Percentiles rank a stretch among this genome's conserved stretches.
Evolutionary conservation across 441 rosid genomes (phyloP).

Genomic region (Erysimum cheiri): DNA sequence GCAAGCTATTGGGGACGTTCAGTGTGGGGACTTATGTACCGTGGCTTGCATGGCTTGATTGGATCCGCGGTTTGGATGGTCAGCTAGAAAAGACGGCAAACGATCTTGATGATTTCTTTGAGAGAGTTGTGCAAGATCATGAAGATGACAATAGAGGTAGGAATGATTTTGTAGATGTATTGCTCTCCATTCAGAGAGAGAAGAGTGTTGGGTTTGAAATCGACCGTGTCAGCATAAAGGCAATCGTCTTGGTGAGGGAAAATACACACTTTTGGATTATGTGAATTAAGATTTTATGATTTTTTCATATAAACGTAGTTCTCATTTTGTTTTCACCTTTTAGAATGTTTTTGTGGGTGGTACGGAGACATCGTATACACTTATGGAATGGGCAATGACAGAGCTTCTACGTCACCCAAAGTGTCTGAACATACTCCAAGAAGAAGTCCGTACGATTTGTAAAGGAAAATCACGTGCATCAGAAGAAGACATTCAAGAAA

Average conservation of each 20-base stretch:
- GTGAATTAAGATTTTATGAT: neutral
- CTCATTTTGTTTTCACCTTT: neutral
- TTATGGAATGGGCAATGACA: conserved; percentile 45
- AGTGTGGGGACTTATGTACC: conserved; percentile 50
- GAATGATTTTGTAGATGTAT: conserved; percentile 45
- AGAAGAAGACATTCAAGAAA: conserved; percentile 27
- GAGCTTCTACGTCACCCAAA: conserved; percentile 37
- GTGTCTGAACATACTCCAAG: conserved; percentile 21
- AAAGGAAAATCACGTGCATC: neutral
- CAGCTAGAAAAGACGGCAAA: conserved; percentile 31
- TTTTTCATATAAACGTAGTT: neutral
- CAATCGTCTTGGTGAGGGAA: conserved; percentile 50
- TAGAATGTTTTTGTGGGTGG: conserved; percentile 39
- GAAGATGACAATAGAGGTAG: neutral
- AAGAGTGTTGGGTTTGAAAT: conserved; percentile 40
- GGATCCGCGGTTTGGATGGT: conserved; percentile 40
- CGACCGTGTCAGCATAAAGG: conserved; percentile 47
- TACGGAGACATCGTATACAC: conserved; percentile 33
- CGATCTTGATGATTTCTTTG: conserved; percentile 49
- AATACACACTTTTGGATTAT: neutral
- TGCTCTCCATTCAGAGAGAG: conserved; percentile 48
- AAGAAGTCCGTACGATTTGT: conserved; percentile 27
- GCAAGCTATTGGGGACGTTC: conserved; percentile 38
- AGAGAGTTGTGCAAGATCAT: conserved; percentile 48
- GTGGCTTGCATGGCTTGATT: conserved; percentile 50